phyloP scores from a whole-genome alignment of 176 grass and related monocot species.

The Tillandsia fasciculata region DNA sequence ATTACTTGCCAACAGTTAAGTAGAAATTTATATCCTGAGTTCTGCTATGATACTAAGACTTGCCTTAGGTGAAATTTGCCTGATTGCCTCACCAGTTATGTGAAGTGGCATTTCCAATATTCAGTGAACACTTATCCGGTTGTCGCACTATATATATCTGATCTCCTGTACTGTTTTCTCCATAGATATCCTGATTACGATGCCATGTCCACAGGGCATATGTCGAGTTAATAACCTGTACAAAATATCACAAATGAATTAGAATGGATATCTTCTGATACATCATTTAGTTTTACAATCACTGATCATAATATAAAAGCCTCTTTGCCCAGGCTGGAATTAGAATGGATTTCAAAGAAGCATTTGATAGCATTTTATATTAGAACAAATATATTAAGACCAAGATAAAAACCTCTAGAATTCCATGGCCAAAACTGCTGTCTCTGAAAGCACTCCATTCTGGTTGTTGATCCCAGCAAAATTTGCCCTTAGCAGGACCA shows the following conservation, averaged over 20 bases:
- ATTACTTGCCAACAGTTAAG: neutral
- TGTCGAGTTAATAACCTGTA: slow-evolving; percentile 78
- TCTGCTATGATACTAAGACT: neutral
- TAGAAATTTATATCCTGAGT: neutral
- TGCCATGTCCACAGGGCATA: slow-evolving; percentile 97
- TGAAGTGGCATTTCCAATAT: slow-evolving; percentile 7
- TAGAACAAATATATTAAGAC: neutral
- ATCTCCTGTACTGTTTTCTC: slow-evolving; percentile 49
- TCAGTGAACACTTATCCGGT: slow-evolving; percentile 45
- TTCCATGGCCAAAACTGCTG: slow-evolving; percentile 92
- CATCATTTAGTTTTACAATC: neutral
- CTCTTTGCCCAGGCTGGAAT: too few relatives aligned
- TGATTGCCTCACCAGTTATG: slow-evolving; percentile 13
- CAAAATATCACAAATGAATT: slow-evolving; percentile 1
- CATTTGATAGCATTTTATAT: too few relatives aligned
- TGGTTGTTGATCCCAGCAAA: slow-evolving; percentile 74
- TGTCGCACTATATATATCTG: slow-evolving; percentile 85
- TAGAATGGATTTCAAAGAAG: too few relatives aligned
- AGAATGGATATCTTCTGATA: neutral
- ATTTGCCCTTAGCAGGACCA: slow-evolving; percentile 69
- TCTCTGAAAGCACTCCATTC: slow-evolving; percentile 90
- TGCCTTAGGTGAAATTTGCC: neutral
- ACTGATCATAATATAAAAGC: neutral
- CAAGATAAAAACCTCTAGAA: slow-evolving; percentile 50
- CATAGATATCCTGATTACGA: slow-evolving; percentile 74